Evolutionary conservation across 164 flowering plant species (phyloP), one percentile per base, ranked within the genome.

Genomic region (Chimonanthus salicifolius): DNA sequence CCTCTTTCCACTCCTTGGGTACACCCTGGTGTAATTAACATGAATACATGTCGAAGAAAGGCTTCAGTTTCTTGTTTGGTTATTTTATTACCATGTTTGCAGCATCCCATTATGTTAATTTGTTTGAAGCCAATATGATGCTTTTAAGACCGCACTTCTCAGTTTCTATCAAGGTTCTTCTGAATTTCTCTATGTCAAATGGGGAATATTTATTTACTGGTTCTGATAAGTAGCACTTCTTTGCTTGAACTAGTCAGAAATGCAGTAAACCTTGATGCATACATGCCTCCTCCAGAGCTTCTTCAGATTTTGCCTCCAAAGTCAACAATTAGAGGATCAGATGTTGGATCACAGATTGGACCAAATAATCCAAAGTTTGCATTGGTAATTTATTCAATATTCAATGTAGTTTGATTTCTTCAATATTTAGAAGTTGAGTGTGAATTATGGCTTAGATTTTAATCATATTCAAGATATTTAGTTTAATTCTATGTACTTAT

Each of bases 291-390:
- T 33, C 84, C 16, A 5, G 97, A 95, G 84, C 98, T 95, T 69
- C 90, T 90, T 82, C 97, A 85, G 70, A 92, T 95, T 78, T 97
- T 95, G 78, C 99, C 99, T 44, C 73, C 75, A 49, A 92, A 88
- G 74, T 91, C 98, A 0, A 87, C 97, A 44, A 73, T 92, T 58
- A 87, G 92, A 79, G 88, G 86, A 66, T 78, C 88, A 58, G 87
- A 88, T 69, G 69, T 75, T 71, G 98, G 97, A 48, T 68, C 91
- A 16, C 99, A 93, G 83, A 95, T 95, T 80, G 94, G 96, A 71
- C 94, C 90, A 47, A 95, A 95, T 44, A 93, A 95, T 81, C 82
- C 95, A n/a, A 93, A 93, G 71, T 95, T 92, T 78, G 78, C 71
- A 66, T 49, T 82, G 88, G 99, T 95, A 82, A 33, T 76, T 64